Base-by-base conservation (phyloP, 2,329 filamentous ascomycete genomes). In the Knoxdaviesia capensis region DNA sequence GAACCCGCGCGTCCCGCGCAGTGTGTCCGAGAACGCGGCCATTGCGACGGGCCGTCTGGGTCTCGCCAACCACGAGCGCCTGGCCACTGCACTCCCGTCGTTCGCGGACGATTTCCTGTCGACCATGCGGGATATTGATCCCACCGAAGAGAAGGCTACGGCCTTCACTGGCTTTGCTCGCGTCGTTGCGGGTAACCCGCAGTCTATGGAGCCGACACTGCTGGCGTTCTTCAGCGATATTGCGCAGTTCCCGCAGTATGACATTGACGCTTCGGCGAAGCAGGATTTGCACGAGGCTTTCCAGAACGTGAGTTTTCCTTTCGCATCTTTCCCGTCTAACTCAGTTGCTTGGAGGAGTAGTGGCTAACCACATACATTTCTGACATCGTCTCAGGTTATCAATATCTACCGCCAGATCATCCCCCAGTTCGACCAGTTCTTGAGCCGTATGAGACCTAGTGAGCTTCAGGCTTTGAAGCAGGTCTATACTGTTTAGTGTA, bases 81-180 rank as follows among this genome's bases (percentile, higher is more conserved):
- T 98, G 43, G 84, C 85, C 1, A 78, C 85, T 1, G 80, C 84
- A 46, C 71, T 98, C 35, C 69, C 72, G 11, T 78, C 73, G 32
- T 93, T 92, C 56, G 85, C 88, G 0, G 74, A 79, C 34, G 74
- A 81, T 34, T 96, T 94, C 63, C 61, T 98, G 42, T 68, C 66
- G 41, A 75, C 79, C 3, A 92, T 98, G 71, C 72, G 75, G 46
- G 81, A 85, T 48, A 80, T 96, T 32, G 80, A 85, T 41, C 79
- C 83, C 53, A 88, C 85, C 3, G 83, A 93, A 46, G 90, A 98
- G 60, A 98, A 98, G 62, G 85, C 82, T 1, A 87, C 87, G 30
- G 88, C 90, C 0, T 84, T 96, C 57, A 77, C 84, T 52, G 90
- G 90, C 0, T 94, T 98, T 61, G 82, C 83, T 43, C 70, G 80